Evolutionary conservation across 2,329 filamentous ascomycete species (phyloP), one percentile per base, ranked within the genome.

Genomic region (Cytospora chrysosperma): DNA sequence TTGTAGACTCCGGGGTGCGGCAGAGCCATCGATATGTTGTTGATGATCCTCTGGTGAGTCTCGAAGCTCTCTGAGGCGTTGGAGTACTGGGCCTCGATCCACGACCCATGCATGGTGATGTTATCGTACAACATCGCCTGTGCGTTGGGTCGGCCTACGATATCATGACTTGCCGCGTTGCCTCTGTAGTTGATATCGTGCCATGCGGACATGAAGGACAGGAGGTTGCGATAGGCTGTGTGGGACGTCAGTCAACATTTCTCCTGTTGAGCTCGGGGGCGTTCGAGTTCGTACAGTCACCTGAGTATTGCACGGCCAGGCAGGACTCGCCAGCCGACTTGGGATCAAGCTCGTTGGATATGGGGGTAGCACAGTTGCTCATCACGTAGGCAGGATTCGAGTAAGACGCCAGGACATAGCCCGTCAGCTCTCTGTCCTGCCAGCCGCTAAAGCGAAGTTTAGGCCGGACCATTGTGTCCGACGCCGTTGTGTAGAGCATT

Each of bases 21-120:
- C 82, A 93, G 88, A 0, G 90, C 89, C 68, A 93, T 80, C 0
- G 88, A 90, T 28, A 92, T 85, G 67, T 93, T 93, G 72, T 93
- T 91, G 69, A 94, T 78, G 43, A 89, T 80, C 28, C 89, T 80
- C 0, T 78, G 75, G 59, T 84, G 73, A 13, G 79, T 71, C 5
- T 78, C 71, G 4, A 81, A 88, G 0, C 79, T 76, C 4, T 76
- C 73, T 0, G 79, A 79, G 21, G 87, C 81, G 61, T 91, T 79
- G 37, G 80, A 75, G 10, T 80, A 75, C 2, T 81, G 69, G 0
- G 75, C 78, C 62, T 89, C 81, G 43, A 93, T 85, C 91, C 91
- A 95, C 2, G 85, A 80, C 0, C 86, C 88, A 1, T 76, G 81
- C 61, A 93, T 79, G 0, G 89, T 92, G 0, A 88, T 92, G 67